Percentiles rank a stretch among this genome's conserved stretches.
Evolutionary conservation across 768 basidiomycete genomes (phyloP).

Genomic region (Phylloporus rhodoxanthus): DNA sequence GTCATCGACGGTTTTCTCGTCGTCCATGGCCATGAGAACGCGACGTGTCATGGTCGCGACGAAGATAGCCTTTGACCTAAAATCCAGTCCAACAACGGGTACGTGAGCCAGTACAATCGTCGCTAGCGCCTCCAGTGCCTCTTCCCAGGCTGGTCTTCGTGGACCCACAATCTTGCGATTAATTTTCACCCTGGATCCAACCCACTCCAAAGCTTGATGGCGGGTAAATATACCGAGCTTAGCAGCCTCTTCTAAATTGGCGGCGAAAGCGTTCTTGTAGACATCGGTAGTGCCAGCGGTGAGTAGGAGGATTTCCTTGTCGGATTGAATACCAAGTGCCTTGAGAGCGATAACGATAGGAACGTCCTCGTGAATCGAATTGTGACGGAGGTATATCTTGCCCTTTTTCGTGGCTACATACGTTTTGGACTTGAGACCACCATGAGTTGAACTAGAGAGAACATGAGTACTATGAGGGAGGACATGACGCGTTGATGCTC

Average conservation of each 20-base stretch:
- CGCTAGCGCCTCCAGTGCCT: constrained; percentile 93
- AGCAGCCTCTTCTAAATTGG: constrained; percentile 91
- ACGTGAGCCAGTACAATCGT: constrained; percentile 97
- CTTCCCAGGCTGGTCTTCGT: constrained; percentile 83
- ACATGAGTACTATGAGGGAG: constrained; percentile 7
- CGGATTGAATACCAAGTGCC: constrained; percentile 92
- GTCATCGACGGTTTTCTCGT: constrained; percentile 96
- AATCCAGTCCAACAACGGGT: constrained; percentile 82
- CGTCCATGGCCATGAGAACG: constrained; percentile 93
- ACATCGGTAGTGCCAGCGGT: constrained; percentile 89
- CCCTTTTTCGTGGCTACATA: constrained; percentile 95
- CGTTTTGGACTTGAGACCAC: constrained; percentile 90
- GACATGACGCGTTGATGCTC: constrained; percentile 29
- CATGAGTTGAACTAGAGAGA: constrained; percentile 62
- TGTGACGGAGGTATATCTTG: constrained; percentile 94
- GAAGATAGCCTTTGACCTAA: constrained; percentile 91
- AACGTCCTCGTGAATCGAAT: constrained; percentile 94
- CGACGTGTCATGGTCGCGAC: constrained; percentile 96
- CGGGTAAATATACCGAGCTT: constrained; percentile 87
- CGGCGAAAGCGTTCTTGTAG: constrained; percentile 80
- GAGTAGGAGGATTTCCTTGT: constrained; percentile 93
- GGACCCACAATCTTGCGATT: constrained; percentile 79
- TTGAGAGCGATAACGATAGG: constrained; percentile 95
- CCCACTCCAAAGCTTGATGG: constrained; percentile 91
- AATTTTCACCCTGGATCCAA: constrained; percentile 88